Percentiles rank a stretch among this genome's conserved stretches.
Evolutionary conservation across 768 basidiomycete species (phyloP).

Genomic region (Trametes cingulata): DNA sequence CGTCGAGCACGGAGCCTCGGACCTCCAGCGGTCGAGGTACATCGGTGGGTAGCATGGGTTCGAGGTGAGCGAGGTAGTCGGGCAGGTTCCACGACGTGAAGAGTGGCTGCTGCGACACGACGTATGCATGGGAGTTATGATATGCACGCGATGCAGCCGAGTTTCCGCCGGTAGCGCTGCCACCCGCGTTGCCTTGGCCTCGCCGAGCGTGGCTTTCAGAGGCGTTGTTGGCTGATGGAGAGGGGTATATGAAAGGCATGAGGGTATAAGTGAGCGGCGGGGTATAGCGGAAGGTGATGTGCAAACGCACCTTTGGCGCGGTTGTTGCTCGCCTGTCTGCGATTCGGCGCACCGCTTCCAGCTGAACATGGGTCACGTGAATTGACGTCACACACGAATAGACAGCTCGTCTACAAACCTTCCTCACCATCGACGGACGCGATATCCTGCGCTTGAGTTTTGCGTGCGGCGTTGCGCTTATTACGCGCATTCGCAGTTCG

Average conservation of each 20-base stretch:
- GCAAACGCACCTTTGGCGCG: slow-evolving; percentile 33
- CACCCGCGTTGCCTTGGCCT: slow-evolving; percentile 42
- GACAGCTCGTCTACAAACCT: slow-evolving; percentile 42
- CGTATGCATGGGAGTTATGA: slow-evolving; percentile 78
- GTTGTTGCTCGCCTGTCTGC: slow-evolving; percentile 38
- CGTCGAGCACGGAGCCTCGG: slow-evolving; percentile 47
- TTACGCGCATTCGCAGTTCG: slow-evolving; percentile 30
- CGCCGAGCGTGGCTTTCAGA: slow-evolving; percentile 52
- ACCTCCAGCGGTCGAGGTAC: slow-evolving; percentile 75
- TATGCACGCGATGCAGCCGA: slow-evolving; percentile 56
- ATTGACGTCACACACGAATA: slow-evolving; percentile 26
- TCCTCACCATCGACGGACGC: slow-evolving; percentile 58
- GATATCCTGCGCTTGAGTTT: slow-evolving; percentile 32
- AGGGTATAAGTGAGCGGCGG: slow-evolving; percentile 22
- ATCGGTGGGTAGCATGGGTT: slow-evolving; percentile 78
- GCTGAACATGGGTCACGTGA: slow-evolving; percentile 36
- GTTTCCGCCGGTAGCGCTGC: slow-evolving; percentile 33
- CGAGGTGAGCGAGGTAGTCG: slow-evolving; percentile 88
- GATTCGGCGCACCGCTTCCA: slow-evolving; percentile 40
- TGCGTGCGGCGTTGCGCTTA: slow-evolving; percentile 34
- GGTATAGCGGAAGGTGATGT: slow-evolving; percentile 28
- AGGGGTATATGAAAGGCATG: slow-evolving; percentile 14
- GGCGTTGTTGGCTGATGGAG: slow-evolving; percentile 32
- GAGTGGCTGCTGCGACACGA: slow-evolving; percentile 73
- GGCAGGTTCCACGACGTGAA: slow-evolving; percentile 90